Conservation (phyloP, 1,139 yeast species). For the Yamadazyma pseudoaaseri region DNA sequence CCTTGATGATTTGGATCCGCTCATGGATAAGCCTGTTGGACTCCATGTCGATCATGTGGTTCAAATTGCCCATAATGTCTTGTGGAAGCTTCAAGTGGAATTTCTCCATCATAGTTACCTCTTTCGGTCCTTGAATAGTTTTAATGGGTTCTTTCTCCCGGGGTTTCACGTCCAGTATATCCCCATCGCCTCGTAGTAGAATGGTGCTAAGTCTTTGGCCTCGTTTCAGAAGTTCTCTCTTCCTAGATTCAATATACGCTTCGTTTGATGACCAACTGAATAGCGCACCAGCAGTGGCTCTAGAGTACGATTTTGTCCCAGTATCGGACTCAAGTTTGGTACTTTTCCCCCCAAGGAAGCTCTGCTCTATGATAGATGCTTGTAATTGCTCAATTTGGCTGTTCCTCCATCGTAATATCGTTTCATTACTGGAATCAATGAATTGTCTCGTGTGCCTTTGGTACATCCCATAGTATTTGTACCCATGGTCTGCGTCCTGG, state of each 20-base stretch:
- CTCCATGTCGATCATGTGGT: slow-evolving; percentile 32
- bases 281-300: slow-evolving; percentile 30
- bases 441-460: slow-evolving; percentile 40
- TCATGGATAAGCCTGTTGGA: slow-evolving; percentile 39
- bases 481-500: slow-evolving; percentile 31
- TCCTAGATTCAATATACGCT: slow-evolving; percentile 34
- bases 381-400: slow-evolving; percentile 30
- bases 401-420: slow-evolving; percentile 31
- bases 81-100: slow-evolving; percentile 14
- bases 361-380: slow-evolving; percentile 26
- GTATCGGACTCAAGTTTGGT: slow-evolving; percentile 7
- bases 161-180: background rate
- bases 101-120: slow-evolving; percentile 2
- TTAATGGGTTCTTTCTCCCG: background rate
- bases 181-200: background rate
- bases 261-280: slow-evolving; percentile 49
- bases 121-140: background rate
- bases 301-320: slow-evolving; percentile 6
- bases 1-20: slow-evolving; percentile 38
- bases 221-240: slow-evolving; percentile 22
- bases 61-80: slow-evolving; percentile 25
- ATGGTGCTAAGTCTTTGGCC: slow-evolving; percentile 3
- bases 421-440: slow-evolving; percentile 17
- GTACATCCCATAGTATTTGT: slow-evolving; percentile 30
- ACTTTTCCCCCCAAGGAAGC: slow-evolving; percentile 22